A percentile compares a stretch with the other conserved stretches of the same genome.
These are phyloP conservation scores for Haplosporangium sp. DNA, from an alignment of 371 early-diverging fungal species.

Conservation along the genomic window DNA sequence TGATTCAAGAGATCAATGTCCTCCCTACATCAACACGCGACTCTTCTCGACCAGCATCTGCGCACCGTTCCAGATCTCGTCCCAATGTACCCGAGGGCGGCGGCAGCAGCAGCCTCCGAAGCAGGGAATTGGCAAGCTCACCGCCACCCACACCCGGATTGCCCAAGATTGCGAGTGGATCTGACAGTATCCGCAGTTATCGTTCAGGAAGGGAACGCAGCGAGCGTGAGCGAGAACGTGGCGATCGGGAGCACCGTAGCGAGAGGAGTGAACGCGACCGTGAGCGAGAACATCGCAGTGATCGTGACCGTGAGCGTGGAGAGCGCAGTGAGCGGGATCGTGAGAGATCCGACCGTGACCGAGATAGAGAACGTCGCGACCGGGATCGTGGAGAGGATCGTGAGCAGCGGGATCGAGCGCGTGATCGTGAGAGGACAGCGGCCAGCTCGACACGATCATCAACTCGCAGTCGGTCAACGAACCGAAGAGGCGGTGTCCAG, in stretches of 20 bases:
- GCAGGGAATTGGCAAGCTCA: constrained; percentile 20
- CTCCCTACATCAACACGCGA: constrained; percentile 43
- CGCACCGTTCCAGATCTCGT: constrained; percentile 48
- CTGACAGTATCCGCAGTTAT: constrained; percentile 52
- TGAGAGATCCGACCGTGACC: constrained; percentile 3
- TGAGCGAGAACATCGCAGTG: constrained; percentile 26
- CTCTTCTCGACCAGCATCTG: constrained; percentile 36
- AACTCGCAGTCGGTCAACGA: constrained; percentile 44
- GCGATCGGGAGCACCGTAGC: constrained; percentile 19
- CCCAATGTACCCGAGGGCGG: constrained; percentile 43
- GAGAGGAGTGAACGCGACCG: constrained; percentile 30
- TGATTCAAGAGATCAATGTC: constrained; percentile 66
- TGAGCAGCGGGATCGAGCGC: constrained; percentile 17
- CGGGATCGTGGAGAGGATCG: constrained; percentile 12
- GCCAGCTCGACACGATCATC: constrained; percentile 22
- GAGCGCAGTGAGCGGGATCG: constrained; percentile 31
- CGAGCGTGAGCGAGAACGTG: constrained; percentile 17
- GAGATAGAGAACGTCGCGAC: constrained; percentile 10
- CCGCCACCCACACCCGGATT: constrained; percentile 50
- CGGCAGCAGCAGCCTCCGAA: constrained; percentile 6
- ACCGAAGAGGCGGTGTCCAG: constrained; percentile 50
- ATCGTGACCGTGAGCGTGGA: constrained; percentile 25
- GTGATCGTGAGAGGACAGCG: constrained; percentile 22
- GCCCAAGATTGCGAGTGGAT: constrained; percentile 36
- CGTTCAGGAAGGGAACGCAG: constrained; percentile 41